Base-by-base conservation (phyloP, 2,329 filamentous ascomycete species). In the Botrytis squamosa region DNA sequence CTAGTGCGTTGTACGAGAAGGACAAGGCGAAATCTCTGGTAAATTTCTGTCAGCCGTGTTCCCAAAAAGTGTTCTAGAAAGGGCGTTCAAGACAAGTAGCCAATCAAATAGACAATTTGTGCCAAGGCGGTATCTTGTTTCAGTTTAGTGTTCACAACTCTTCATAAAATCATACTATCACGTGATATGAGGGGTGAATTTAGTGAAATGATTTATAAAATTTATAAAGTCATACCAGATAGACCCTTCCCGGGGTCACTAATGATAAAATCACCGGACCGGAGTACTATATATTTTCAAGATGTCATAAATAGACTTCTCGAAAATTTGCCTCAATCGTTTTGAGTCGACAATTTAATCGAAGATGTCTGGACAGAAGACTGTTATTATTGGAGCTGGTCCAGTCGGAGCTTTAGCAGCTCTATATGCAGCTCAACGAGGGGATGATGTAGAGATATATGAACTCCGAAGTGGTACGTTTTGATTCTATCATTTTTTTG, bases 331-430 rank as follows among this genome's bases (percentile, higher is more conserved):
- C 40, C 29, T 46, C 62, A 33, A 29, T 7, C 40, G 14, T 33
- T 33, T 65, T 29, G 33, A 55, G 9, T 29, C 25, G 38, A 57
- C 18, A 33, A 9, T n/a, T 40, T 6, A 25, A 9, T 42, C 40
- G 36, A 69, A 36, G 3, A 72, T 72, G 71, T 22, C 29, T 49
- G 33, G 49, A 63, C 78, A 80, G 67, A 82, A 81, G 83, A 89
- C 92, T 72, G 88, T 97, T 33, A 88, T 99, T 65, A 91, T 99
- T 67, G 96, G 96, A 71, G 96, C 95, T 72, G 96, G 96, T 2
- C 96, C 96, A 0, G 96, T 99, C 12, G 96, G 96, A 57, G 93
- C 95, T 18, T 85, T 99, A 60, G 95, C 96, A 38, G 96, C 94
- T 62, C 85, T 99, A 9, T 99, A 98, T 85, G 95, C 96, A 71